phyloP scores from a whole-genome alignment of 495 filamentous ascomycete genomes.

The Xylaria intraflava region DNA sequence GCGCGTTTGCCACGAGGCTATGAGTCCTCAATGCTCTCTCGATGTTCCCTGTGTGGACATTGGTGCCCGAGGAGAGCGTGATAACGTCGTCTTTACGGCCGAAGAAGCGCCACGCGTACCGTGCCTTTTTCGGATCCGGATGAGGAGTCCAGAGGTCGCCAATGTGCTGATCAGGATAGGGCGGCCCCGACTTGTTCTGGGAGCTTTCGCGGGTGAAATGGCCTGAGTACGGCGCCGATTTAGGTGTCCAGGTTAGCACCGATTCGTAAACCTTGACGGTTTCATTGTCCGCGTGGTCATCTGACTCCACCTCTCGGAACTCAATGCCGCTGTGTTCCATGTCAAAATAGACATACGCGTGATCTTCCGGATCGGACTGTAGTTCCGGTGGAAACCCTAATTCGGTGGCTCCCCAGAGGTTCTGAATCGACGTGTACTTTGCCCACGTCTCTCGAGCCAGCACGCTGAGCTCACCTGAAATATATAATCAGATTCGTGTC shows the following conservation, averaged over 20 bases:
- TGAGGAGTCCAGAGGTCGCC: constrained; percentile 3
- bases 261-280: neutral
- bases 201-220: neutral
- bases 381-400: neutral
- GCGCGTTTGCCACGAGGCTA: neutral
- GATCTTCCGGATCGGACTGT: neutral
- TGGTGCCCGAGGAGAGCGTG: neutral
- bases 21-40: neutral
- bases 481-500: too few species aligned
- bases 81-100: neutral
- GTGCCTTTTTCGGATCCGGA: neutral
- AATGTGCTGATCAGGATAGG: neutral
- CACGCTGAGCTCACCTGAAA: neutral
- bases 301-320: neutral
- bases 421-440: neutral
- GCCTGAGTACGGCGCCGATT: neutral
- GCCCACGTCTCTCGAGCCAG: neutral
- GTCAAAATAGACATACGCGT: neutral
- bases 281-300: neutral
- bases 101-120: neutral
- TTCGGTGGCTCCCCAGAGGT: neutral
- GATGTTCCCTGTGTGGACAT: neutral
- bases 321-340: neutral
- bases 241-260: neutral
- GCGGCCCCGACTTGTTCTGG: too few species aligned